Evolutionary conservation across 345 rosid genomes (phyloP), one percentile per base, ranked within the genome.

Genomic region (Adansonia digitata): DNA sequence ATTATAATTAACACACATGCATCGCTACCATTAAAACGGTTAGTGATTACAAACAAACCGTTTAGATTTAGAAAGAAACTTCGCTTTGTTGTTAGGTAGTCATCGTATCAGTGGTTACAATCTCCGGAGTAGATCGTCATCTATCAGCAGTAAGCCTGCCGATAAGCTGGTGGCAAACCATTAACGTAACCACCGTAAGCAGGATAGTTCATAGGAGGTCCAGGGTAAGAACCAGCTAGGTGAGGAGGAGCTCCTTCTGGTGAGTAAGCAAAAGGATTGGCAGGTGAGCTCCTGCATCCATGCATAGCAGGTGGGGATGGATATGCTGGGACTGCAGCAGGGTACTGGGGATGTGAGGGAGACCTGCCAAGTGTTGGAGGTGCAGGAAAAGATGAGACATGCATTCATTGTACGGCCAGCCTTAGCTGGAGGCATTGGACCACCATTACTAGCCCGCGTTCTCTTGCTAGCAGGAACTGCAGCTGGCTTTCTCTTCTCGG

Each of bases 351-450:
- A 59, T 92, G 98, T 10, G 95, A 87, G 7, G 94, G 97, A 46
- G 99, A 95, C 82, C 93, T 89, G 64, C 91, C 87, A 80, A 85
- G 91, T 0, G 92, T 52, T 56, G 92, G 88, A 72, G 90, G 92
- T 22, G 92, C 86, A 1, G 94, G 94, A 51, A 93, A 93, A 71
- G 99, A 95, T 39, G 99, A 95, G 39, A 95, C 98, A 93, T 51
- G 99, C 98, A 69, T 91, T 93, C 31, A 87, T 87, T 82, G 86
- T 78, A 76, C 99, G 98, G 8, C 99, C 99, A 18, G 99, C 99
- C 79, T 95, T 93, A 37, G 98, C 99, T 5, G 99, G 99, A 79
- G 99, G 98, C 98, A 95, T 93, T 29, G 98, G 99, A 52, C 97
- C 98, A 24, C 89, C 92, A 77, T 85, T 91, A 82, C 88, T 90